Evolutionary conservation across 2,329 filamentous ascomycete species (phyloP), one percentile per base, ranked within the genome.

Genomic region (Albophoma yamanashiensis): DNA sequence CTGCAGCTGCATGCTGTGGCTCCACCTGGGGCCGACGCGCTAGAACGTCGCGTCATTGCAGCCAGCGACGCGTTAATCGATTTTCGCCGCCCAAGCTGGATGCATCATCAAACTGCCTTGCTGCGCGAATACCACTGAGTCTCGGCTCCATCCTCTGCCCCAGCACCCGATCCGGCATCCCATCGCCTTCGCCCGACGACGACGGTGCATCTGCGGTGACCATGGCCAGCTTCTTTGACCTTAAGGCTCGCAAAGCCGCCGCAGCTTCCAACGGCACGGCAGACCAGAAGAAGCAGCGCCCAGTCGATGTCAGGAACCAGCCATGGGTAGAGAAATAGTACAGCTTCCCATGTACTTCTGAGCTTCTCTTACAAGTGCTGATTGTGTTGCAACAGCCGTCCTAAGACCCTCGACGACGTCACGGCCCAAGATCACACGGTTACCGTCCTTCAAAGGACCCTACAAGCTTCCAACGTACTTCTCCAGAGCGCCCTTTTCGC

Each of bases 261-360:
- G 87, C 89, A 17, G 84, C 87, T 1, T 78, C 84, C 47, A 88
- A 84, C 73, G 82, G 81, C 57, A 72, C 76, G 61, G 75, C 82
- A 25, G 85, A 88, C 53, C 82, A 82, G 58, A 96, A 93, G 74
- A 74, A 80, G 59, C 82, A 86, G 62, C 82, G 81, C 64, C 66
- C 82, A 78, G 61, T 81, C 79, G 69, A 88, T 81, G 66, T 83
- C 83, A 69, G 80, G 87, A 66, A 68, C 11, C 93, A 97, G 70
- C 94, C 94, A 68, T 99, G 94, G 94, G 93, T 97, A 58, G 94
- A 97, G 79, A 97, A 97, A 89, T 97, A 97, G 93, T 96, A 79
- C 64, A 82, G 62, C n/a, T 31, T 14, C 8, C 8, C 15, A 22
- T 43, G 11, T 4, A 3, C 7, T 6, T 43, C n/a, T 27, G 8